phyloP scores from a whole-genome alignment of 2,329 filamentous ascomycete species.

The Raffaelea arxii region DNA sequence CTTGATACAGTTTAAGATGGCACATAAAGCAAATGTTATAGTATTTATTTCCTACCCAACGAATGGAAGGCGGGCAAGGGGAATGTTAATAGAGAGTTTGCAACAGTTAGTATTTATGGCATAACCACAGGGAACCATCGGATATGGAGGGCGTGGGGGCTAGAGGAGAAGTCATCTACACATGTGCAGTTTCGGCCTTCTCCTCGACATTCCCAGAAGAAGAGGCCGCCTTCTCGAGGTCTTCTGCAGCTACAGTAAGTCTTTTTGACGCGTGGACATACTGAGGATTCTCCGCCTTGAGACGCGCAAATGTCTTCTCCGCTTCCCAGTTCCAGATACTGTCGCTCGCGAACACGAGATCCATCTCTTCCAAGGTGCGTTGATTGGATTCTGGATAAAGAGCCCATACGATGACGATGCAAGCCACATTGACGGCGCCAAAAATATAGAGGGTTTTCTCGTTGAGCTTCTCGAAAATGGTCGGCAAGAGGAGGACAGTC shows the following conservation, averaged over 20 bases:
- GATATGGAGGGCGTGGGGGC: too few relatives aligned
- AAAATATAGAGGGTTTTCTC: slow-evolving; percentile 70
- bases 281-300: slow-evolving; percentile 13
- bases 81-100: too few relatives aligned
- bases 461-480: slow-evolving; percentile 53
- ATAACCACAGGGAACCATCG: too few relatives aligned
- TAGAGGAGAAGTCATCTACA: neutral
- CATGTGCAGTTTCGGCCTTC: neutral
- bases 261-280: slow-evolving; percentile 3
- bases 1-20: too few relatives aligned
- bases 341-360: slow-evolving; percentile 58
- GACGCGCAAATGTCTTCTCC: slow-evolving; percentile 12
- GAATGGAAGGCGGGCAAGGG: too few relatives aligned
- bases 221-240: neutral
- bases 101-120: too few relatives aligned
- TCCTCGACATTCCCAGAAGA: neutral
- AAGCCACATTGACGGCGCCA: slow-evolving; percentile 54
- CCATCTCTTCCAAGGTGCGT: slow-evolving; percentile 66
- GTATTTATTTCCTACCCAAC: too few relatives aligned
- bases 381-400: slow-evolving; percentile 67
- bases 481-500: slow-evolving; percentile 36
- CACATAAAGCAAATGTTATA: too few relatives aligned
- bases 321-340: slow-evolving; percentile 59
- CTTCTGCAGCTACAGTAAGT: neutral
- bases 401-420: slow-evolving; percentile 62